These are phyloP conservation scores for Zychaea mexicana DNA, from an alignment of 371 early-diverging fungal species.

Conservation along the genomic window DNA sequence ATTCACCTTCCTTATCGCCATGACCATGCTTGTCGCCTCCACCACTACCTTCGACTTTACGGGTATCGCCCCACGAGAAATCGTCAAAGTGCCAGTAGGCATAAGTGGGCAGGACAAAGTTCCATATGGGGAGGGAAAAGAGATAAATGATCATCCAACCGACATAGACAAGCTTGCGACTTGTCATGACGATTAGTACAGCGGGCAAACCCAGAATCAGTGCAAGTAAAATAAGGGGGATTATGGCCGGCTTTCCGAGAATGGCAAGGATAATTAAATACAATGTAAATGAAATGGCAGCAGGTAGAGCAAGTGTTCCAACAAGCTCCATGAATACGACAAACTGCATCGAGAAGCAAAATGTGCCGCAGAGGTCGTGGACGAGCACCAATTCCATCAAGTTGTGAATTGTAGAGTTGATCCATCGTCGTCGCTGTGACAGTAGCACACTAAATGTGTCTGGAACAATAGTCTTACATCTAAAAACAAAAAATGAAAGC, in stretches of 20 bases:
- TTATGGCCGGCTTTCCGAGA: slow-evolving; percentile 56
- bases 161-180: slow-evolving; percentile 87
- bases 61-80: slow-evolving; percentile 97
- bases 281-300: slow-evolving; percentile 78
- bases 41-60: slow-evolving; percentile 83
- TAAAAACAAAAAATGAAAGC: slow-evolving; percentile 14
- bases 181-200: slow-evolving; percentile 86
- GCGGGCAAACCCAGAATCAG: slow-evolving; percentile 83
- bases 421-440: slow-evolving; percentile 90
- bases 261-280: slow-evolving; percentile 50
- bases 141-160: slow-evolving; percentile 96
- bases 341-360: slow-evolving; percentile 91
- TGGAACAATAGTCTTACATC: slow-evolving; percentile 86
- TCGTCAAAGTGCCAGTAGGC: slow-evolving; percentile 99
- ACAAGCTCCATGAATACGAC: slow-evolving; percentile 86
- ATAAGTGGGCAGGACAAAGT: slow-evolving; percentile 94
- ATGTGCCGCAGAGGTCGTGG: slow-evolving; percentile 87
- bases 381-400: slow-evolving; percentile 85
- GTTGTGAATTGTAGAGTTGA: slow-evolving; percentile 90
- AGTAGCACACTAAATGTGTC: slow-evolving; percentile 77
- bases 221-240: slow-evolving; percentile 74
- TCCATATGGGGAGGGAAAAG: slow-evolving; percentile 94
- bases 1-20: slow-evolving; percentile 71
- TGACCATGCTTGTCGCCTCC: slow-evolving; percentile 63
- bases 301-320: slow-evolving; percentile 83